A percentile compares a stretch with the other conserved stretches of the same genome.
Conservation (phyloP, 805 yeast species). For the Tetrapisispora namnaoensis region DNA sequence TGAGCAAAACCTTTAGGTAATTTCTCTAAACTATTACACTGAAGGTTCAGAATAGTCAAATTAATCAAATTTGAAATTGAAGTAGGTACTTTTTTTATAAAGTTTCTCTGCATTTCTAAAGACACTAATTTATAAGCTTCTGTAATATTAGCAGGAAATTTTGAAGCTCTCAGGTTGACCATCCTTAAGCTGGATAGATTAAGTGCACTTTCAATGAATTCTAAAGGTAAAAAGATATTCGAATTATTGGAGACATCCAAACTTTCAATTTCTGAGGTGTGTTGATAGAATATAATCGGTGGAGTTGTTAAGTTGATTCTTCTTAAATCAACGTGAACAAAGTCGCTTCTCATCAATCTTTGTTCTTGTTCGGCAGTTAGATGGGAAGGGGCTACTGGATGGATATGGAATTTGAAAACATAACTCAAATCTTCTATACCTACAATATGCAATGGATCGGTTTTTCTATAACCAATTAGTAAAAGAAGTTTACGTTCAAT, state of each 20-base stretch:
- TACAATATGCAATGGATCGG: slow-evolving; percentile 66
- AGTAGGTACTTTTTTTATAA: slow-evolving; percentile 52
- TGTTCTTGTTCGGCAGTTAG: slow-evolving; percentile 62
- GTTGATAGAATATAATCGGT: slow-evolving; percentile 73
- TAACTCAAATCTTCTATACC: slow-evolving; percentile 80
- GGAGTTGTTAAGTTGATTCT: slow-evolving; percentile 71
- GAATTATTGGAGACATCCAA: slow-evolving; percentile 83
- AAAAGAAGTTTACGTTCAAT: slow-evolving; percentile 65
- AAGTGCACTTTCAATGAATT: slow-evolving; percentile 73
- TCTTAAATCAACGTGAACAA: slow-evolving; percentile 62
- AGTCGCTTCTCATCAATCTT: slow-evolving; percentile 45
- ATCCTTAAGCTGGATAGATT: slow-evolving; percentile 59
- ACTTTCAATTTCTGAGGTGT: slow-evolving; percentile 69
- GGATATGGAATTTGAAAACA: slow-evolving; percentile 69
- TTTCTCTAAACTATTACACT: slow-evolving; percentile 59
- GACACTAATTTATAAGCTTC: slow-evolving; percentile 58
- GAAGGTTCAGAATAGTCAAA: slow-evolving; percentile 52
- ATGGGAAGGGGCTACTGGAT: slow-evolving; percentile 49
- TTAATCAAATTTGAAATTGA: slow-evolving; percentile 44
- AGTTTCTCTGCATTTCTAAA: slow-evolving; percentile 70
- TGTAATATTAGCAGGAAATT: slow-evolving; percentile 63
- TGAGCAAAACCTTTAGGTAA: slow-evolving; percentile 55
- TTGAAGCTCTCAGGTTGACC: slow-evolving; percentile 61
- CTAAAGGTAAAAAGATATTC: slow-evolving; percentile 71
- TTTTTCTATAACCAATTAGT: slow-evolving; percentile 67